Evolutionary conservation across 192 early-diverging fungal species (phyloP).

Genomic region (Pilaira anomala): DNA sequence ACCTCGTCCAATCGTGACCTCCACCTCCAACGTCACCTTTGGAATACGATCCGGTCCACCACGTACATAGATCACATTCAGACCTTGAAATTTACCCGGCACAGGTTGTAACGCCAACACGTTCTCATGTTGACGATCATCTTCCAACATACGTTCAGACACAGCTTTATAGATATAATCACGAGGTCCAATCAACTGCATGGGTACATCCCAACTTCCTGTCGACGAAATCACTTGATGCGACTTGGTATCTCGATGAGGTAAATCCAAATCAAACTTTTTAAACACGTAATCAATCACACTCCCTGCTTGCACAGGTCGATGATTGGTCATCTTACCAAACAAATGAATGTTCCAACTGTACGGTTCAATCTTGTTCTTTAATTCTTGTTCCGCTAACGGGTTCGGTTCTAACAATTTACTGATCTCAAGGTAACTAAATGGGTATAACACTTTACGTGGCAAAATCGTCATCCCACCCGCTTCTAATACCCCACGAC

Average conservation of each 20-base stretch:
- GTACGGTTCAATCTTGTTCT: constrained; percentile 28
- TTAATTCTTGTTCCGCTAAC: constrained; percentile 39
- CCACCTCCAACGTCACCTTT: constrained; percentile 19
- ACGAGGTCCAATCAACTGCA: constrained; percentile 27
- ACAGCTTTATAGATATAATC: constrained; percentile 25
- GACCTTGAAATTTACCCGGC: constrained; percentile 46
- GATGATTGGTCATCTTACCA: constrained; percentile 54
- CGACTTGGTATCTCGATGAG: constrained; percentile 27
- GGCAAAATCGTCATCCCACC: constrained; percentile 47
- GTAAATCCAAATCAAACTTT: constrained; percentile 48
- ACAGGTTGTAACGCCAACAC: constrained; percentile 18
- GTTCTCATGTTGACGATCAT: not conserved
- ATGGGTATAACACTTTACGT: constrained; percentile 44
- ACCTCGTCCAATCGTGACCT: constrained; percentile 20
- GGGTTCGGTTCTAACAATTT: constrained; percentile 34
- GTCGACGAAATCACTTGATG: constrained; percentile 19
- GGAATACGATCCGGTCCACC: constrained; percentile 31
- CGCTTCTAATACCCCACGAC: constrained; percentile 40
- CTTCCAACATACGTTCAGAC: constrained; percentile 13
- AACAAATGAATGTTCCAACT: constrained; percentile 54
- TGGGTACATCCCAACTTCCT: not conserved
- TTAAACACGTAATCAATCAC: constrained; percentile 45
- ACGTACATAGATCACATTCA: constrained; percentile 48
- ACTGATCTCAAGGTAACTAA: constrained; percentile 48
- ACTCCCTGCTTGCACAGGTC: constrained; percentile 44